These are phyloP conservation scores for Pseudogymnoascus sp. DNA, from an alignment of 2,329 filamentous ascomycete species.

Conservation along the genomic window DNA sequence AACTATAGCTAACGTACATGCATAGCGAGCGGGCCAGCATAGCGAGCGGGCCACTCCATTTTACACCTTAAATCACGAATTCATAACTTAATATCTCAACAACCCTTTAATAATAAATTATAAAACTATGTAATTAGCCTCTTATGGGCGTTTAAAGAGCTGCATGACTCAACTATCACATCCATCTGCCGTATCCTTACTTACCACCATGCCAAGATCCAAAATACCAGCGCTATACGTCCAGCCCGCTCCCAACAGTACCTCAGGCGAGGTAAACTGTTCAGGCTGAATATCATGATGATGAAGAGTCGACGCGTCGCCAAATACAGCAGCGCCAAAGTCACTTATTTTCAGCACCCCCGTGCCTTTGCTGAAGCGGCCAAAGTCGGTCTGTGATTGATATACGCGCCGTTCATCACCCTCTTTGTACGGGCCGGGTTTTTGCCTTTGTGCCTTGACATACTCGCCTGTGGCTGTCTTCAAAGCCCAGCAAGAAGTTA, in stretches of 20 bases:
- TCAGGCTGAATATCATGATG: background rate
- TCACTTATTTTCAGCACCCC: background rate
- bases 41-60: too few species aligned
- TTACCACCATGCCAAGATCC: background rate
- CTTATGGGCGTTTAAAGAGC: too few species aligned
- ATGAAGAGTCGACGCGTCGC: background rate
- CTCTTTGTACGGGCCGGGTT: background rate
- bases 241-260: background rate
- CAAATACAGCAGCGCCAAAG: background rate
- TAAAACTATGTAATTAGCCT: too few species aligned
- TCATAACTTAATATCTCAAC: too few species aligned
- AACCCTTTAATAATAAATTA: too few species aligned
- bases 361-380: background rate
- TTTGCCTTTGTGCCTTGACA: background rate
- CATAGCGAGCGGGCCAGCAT: too few species aligned
- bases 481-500: background rate
- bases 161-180: background rate
- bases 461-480: background rate
- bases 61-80: too few species aligned
- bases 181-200: background rate
- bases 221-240: background rate
- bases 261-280: background rate
- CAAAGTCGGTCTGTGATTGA: background rate
- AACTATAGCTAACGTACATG: too few species aligned
- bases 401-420: background rate